Evolutionary conservation across 306 rosid genomes (phyloP).

Genomic region (Trifolium subterraneum): DNA sequence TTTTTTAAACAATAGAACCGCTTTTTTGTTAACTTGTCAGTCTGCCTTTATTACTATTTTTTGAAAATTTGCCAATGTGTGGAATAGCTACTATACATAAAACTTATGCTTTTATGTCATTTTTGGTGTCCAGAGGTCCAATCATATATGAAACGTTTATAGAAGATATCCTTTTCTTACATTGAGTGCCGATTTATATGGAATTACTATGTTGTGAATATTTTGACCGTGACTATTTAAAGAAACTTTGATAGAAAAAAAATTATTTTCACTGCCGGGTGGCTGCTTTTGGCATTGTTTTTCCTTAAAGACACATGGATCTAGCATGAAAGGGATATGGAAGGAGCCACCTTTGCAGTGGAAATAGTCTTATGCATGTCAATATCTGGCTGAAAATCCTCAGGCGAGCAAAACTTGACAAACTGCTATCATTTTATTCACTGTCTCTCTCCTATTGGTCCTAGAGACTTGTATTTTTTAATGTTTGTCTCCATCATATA

Average conservation of each 20-base stretch:
- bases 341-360: conserved; percentile 24
- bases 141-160: conserved; percentile 1
- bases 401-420: conserved; percentile 28
- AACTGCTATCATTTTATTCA: conserved; percentile 19
- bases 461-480: conserved; percentile 26
- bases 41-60: neutral
- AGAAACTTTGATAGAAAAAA: neutral
- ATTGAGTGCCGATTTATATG: conserved; percentile 26
- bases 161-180: conserved; percentile 6
- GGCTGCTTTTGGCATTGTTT: conserved; percentile 30
- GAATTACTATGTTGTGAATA: conserved; percentile 1
- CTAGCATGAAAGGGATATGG: conserved; percentile 30
- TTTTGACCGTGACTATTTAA: neutral
- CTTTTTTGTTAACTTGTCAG: conserved; percentile 13
- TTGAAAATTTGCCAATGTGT: conserved; percentile 20
- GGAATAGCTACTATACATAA: neutral
- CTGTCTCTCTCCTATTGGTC: conserved; percentile 5
- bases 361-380: conserved; percentile 27
- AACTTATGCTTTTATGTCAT: neutral
- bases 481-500: conserved; percentile 18
- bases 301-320: neutral
- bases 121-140: conserved; percentile 16
- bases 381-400: conserved; percentile 16
- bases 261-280: neutral
- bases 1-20: conserved; percentile 28